Conservation (phyloP, 1,139 yeast genomes). For the Meyerozyma guilliermondii region DNA sequence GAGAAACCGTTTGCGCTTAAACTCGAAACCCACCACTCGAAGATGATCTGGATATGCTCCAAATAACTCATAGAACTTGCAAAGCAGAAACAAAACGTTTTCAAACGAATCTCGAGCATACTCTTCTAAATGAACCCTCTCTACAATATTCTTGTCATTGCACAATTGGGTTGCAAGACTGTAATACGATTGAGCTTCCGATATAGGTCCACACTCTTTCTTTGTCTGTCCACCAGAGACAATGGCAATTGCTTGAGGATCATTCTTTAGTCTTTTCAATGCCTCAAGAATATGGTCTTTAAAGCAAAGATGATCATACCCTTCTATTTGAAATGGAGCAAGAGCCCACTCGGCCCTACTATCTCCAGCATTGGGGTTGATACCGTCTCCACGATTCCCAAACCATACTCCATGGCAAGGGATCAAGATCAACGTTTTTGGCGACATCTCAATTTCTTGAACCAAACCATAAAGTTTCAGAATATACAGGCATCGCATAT, state of each 20-base stretch:
- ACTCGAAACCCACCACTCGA: slow-evolving; percentile 68
- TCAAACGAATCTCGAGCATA: slow-evolving; percentile 81
- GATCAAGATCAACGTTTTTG: slow-evolving; percentile 38
- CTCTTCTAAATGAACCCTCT: slow-evolving; percentile 50
- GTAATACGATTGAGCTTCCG: slow-evolving; percentile 61
- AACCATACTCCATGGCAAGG: slow-evolving; percentile 74
- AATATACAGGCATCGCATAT: neutral
- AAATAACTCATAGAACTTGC: slow-evolving; percentile 48
- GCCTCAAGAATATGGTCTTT: slow-evolving; percentile 53
- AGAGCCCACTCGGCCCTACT: slow-evolving; percentile 53
- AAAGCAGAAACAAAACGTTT: slow-evolving; percentile 61
- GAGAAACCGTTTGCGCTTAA: slow-evolving; percentile 58
- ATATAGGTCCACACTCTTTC: slow-evolving; percentile 41
- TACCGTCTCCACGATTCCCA: slow-evolving; percentile 12
- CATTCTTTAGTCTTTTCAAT: slow-evolving; percentile 24
- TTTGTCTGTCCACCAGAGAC: slow-evolving; percentile 79
- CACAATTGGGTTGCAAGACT: slow-evolving; percentile 21
- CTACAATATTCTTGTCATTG: slow-evolving; percentile 8
- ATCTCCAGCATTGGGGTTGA: slow-evolving; percentile 26
- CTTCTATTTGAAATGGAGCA: slow-evolving; percentile 64
- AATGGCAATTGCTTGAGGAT: slow-evolving; percentile 31
- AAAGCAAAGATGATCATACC: slow-evolving; percentile 62
- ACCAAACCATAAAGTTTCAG: neutral
- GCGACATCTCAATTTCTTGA: neutral
- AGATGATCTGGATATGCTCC: slow-evolving; percentile 46